Percentiles rank a stretch among this genome's conserved stretches.
Conservation (phyloP, 2,329 filamentous ascomycete genomes). For the Fusarium miscanthi region DNA sequence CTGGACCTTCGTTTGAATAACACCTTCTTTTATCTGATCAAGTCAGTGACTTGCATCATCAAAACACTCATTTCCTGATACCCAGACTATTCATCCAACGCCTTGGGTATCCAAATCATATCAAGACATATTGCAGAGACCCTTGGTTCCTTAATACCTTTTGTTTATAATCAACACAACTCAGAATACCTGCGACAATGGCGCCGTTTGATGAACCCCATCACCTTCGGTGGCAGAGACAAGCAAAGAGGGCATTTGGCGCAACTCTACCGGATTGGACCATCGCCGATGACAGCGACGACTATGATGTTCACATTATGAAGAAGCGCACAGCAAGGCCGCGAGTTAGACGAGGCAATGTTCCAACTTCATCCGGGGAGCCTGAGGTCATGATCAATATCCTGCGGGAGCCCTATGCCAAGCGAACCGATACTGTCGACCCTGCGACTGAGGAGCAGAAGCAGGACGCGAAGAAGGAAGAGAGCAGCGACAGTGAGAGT, state of each 20-base stretch:
- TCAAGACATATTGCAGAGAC: conserved; percentile 11
- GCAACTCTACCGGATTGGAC: conserved; percentile 44
- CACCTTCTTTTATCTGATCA: conserved; percentile 32
- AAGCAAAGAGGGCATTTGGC: conserved; percentile 30
- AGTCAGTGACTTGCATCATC: conserved; percentile 40
- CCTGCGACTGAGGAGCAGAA: neutral
- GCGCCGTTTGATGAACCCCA: conserved; percentile 17
- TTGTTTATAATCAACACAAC: conserved; percentile 1
- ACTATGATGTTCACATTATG: conserved; percentile 35
- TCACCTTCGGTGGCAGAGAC: conserved; percentile 34
- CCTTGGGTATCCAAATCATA: conserved; percentile 12
- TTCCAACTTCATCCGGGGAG: conserved; percentile 5
- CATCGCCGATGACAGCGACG: conserved; percentile 41
- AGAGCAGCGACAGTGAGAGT: conserved; percentile 1
- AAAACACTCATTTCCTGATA: conserved; percentile 28
- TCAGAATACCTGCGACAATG: conserved; percentile 24
- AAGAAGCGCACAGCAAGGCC: conserved; percentile 22
- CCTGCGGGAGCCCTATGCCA: neutral
- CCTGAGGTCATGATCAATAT: conserved; percentile 14
- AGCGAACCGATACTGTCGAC: neutral
- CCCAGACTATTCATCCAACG: conserved; percentile 8
- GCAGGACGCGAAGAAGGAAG: conserved; percentile 9
- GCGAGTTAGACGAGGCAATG: conserved; percentile 18
- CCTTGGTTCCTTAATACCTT: conserved; percentile 10
- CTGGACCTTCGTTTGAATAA: conserved; percentile 40